These are phyloP conservation scores for Nakazawaea holstii DNA, from an alignment of 805 yeast species.

Conservation along the genomic window DNA sequence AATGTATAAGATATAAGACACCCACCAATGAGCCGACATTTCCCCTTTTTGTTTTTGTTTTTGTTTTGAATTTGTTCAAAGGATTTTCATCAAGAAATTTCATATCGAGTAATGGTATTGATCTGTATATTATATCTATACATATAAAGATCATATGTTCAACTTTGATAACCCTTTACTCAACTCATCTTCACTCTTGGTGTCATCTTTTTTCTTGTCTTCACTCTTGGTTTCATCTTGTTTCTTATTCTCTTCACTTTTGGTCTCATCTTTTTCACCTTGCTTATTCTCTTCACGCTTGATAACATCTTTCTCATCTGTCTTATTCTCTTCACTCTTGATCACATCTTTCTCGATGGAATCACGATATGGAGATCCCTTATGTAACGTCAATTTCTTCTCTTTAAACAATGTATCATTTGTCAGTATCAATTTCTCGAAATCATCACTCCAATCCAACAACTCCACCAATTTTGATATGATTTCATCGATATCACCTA, in stretches of 20 bases:
- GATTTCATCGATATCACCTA: conserved; percentile 64
- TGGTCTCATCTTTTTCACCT: conserved; percentile 16
- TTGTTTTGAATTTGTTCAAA: too few relatives aligned
- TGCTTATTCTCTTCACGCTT: conserved; percentile 18
- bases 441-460: conserved; percentile 62
- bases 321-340: conserved; percentile 9
- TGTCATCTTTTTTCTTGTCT: conserved; percentile 16
- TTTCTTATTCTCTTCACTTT: conserved; percentile 7
- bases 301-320: not conserved
- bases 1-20: too few relatives aligned
- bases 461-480: conserved; percentile 46
- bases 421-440: conserved; percentile 33
- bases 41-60: too few relatives aligned
- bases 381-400: conserved; percentile 9
- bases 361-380: not conserved
- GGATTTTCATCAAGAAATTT: too few relatives aligned
- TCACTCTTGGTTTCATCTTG: conserved; percentile 11
- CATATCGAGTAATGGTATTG: too few relatives aligned
- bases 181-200: conserved; percentile 16
- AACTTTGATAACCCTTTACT: conserved; percentile 5
- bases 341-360: too few relatives aligned
- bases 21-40: too few relatives aligned
- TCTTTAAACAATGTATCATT: conserved; percentile 16
- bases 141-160: not conserved
- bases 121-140: too few relatives aligned